Base-by-base conservation (phyloP, 2,329 filamentous ascomycete species). In the Cordyceps sp. region DNA sequence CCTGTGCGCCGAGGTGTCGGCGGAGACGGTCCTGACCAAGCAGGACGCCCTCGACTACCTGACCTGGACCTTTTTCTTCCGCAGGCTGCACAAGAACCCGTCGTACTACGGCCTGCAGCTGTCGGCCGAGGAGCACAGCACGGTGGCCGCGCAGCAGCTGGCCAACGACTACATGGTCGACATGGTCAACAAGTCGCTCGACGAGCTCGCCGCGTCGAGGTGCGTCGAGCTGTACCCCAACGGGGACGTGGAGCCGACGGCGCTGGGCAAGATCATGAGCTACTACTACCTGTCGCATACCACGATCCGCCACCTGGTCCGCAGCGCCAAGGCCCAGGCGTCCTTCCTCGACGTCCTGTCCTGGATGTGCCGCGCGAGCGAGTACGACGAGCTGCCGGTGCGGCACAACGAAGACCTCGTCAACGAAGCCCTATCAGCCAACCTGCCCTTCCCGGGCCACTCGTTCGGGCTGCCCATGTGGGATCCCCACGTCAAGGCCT, bases 1-100 rank as follows among this genome's bases (percentile, higher is more conserved):
- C 66, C 66, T 98, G 52, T 79, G 85, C 39, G 90, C 90, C 36
- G 90, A 98, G 58, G 76, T 96, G 6, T 93, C 86, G 1, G 84
- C 90, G 1, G 86, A 83, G 42, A 98, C 90, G 1, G 82, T 98
- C 31, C 64, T 78, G 21, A 93, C 85, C 8, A 94, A 94, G 55
- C 90, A 98, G 55, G 90, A 98, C 56, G 90, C 90, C 1, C 68
- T 98, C 4, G 92, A 98, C 54, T 98, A 98, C 49, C 60, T 98
- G 33, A 98, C 90, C 0, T 98, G 92, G 90, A 98, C 92, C 1
- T 98, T 98, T 62, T 98, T 98, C 69, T 98, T 98, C 68, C 74
- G 92, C 3, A 70, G 90, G 10, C 61, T 98, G 25, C 90, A 98
- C 62, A 98, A 98, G 64, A 98, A 98, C 45, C 90, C 90, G 2